Conservation (phyloP, 768 basidiomycete genomes). For the Filobasidium floriforme region DNA sequence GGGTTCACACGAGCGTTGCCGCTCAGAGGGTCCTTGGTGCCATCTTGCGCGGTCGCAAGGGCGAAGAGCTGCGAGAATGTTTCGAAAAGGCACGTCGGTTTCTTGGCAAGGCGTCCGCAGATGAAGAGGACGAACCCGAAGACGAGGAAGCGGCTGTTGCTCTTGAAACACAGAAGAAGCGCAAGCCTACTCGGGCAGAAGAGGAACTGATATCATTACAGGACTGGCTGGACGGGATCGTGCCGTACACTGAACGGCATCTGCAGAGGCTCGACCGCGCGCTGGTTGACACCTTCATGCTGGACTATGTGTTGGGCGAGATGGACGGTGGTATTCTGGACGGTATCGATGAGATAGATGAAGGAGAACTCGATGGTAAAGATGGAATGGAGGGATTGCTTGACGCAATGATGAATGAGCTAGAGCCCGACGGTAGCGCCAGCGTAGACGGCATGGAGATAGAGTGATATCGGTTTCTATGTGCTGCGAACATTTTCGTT, state of each 20-base stretch:
- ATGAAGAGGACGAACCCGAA: slow-evolving; percentile 26
- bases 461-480: neutral
- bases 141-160: slow-evolving; percentile 10
- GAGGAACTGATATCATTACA: slow-evolving; percentile 19
- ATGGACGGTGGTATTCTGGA: slow-evolving; percentile 44
- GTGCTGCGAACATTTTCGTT: neutral
- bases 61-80: slow-evolving; percentile 64
- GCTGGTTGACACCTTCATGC: slow-evolving; percentile 89
- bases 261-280: slow-evolving; percentile 72
- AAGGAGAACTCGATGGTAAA: slow-evolving; percentile 1
- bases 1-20: slow-evolving; percentile 71
- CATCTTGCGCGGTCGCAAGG: slow-evolving; percentile 65
- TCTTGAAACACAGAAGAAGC: slow-evolving; percentile 13
- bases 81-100: slow-evolving; percentile 47
- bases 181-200: neutral
- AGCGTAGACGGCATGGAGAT: slow-evolving; percentile 1
- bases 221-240: slow-evolving; percentile 73
- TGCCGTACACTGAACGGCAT: slow-evolving; percentile 94
- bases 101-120: slow-evolving; percentile 12
- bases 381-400: slow-evolving; percentile 5
- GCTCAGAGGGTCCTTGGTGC: slow-evolving; percentile 80
- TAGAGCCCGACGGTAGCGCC: neutral
- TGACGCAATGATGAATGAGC: slow-evolving; percentile 2
- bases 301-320: slow-evolving; percentile 59
- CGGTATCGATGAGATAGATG: slow-evolving; percentile 20